These are phyloP conservation scores for Pythium volutum DNA, from an alignment of 352 stramenopile species.

Conservation along the genomic window DNA sequence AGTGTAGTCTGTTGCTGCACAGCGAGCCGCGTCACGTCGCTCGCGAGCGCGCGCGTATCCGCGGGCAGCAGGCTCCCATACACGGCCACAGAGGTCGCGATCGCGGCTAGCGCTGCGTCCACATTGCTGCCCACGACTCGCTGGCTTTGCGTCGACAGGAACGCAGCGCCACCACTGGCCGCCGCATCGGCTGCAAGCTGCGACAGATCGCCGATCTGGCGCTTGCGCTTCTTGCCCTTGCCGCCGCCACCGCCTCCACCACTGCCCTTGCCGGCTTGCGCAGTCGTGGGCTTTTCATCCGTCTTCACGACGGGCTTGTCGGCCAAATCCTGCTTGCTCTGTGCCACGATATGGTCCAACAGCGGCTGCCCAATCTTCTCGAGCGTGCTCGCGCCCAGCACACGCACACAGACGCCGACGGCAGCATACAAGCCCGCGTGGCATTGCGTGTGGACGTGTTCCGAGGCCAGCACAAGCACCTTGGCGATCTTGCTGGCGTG, in stretches of 20 bases:
- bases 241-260: constrained; percentile 24
- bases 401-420: constrained; percentile 47
- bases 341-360: constrained; percentile 53
- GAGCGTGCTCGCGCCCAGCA: constrained; percentile 63
- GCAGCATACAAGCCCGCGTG: constrained; percentile 45
- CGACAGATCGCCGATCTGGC: constrained; percentile 51
- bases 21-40: constrained; percentile 44
- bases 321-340: constrained; percentile 50
- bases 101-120: constrained; percentile 43
- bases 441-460: constrained; percentile 35
- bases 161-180: constrained; percentile 28
- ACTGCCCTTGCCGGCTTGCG: constrained; percentile 13
- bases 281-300: too few species aligned
- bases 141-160: constrained; percentile 59
- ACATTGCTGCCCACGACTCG: constrained; percentile 38
- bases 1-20: constrained; percentile 34
- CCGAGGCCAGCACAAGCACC: constrained; percentile 54
- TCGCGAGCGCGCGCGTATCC: constrained; percentile 37
- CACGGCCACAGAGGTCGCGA: constrained; percentile 54
- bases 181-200: constrained; percentile 34
- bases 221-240: constrained; percentile 87
- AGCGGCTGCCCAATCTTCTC: constrained; percentile 69
- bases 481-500: constrained; percentile 64
- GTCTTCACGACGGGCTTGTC: constrained; percentile 23
- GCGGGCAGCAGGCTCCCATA: constrained; percentile 59